Evolutionary conservation across 371 early-diverging fungal genomes (phyloP), one percentile per base, ranked within the genome.

Genomic region (Syncephalis fuscata): DNA sequence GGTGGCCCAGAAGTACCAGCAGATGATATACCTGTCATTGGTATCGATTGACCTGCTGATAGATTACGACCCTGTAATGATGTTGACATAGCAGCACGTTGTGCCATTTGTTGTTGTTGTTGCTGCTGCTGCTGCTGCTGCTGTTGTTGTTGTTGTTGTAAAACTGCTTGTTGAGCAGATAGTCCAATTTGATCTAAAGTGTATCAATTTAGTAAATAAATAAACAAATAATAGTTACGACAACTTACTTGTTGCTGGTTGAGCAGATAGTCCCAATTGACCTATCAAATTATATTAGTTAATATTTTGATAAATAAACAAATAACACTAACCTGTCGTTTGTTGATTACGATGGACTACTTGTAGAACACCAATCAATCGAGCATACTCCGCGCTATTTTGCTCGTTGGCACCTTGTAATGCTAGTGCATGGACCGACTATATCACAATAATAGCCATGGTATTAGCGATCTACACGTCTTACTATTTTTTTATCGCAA

Each of bases 371-470:
- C 64, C 61, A 69, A 80, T 66, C n/a, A 80, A 56, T 49, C 76
- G 73, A 16, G 80, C 78, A 49, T 68, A 71, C 51, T 82, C 82
- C 25, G 68, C 69, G 51, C 70, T 73, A 42, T 68, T 79, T 43
- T 74, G 73, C 64, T 85, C 85, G 15, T 74, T 78, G 32, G 74
- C 79, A 14, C 85, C 83, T 25, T 61, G 65, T 9, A 65, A 63
- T 53, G 74, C 55, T 59, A 62, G 54, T 8, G n/a, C 16, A 7
- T 41, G 41, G 15, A 41, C 41, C 16, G 41, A 3, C 41, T 41
- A 41, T 41, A 19, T 41, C 8, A 8, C 16, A 41, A 41, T 21
- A 41, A 41, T 32, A 11, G 7, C 32, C 32, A 11, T 32, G 32
- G 4, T 4, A 32, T 32, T 32, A 32, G 7, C 32, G 32, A 7